Evolutionary conservation across 495 filamentous ascomycete species (phyloP).

Genomic region (Daldinia caldariorum): DNA sequence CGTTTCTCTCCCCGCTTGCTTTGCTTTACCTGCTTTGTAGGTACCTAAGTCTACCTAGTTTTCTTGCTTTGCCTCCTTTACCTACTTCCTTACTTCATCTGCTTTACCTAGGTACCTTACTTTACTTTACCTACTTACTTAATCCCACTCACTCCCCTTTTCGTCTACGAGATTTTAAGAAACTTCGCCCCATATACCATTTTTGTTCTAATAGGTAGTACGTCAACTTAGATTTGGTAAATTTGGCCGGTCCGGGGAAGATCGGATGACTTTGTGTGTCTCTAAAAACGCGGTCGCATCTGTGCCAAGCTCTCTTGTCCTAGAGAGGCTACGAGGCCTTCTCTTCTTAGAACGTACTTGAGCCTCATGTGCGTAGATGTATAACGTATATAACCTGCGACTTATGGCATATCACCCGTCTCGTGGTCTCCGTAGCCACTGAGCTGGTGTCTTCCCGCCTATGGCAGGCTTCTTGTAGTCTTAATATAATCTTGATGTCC

Average conservation of each 20-base stretch:
- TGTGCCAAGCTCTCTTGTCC: background rate
- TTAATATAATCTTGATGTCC: background rate
- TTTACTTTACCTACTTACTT: no score
- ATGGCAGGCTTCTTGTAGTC: background rate
- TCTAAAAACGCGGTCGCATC: background rate
- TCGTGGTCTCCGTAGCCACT: background rate
- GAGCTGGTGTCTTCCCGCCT: background rate
- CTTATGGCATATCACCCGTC: background rate
- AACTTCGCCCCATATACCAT: no score
- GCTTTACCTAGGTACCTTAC: no score
- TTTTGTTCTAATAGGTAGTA: background rate
- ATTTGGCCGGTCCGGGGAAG: background rate
- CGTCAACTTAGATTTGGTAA: background rate
- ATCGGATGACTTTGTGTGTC: background rate
- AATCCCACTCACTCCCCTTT: no score
- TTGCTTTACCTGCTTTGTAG: no score
- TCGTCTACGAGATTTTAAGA: no score
- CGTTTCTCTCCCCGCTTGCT: background rate
- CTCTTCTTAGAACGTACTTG: no score
- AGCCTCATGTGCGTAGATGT: no score
- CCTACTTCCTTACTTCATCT: no score
- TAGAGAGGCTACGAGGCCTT: background rate
- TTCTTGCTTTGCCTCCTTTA: no score
- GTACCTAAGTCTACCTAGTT: no score
- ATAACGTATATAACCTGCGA: background rate